A percentile compares a stretch with the other conserved stretches of the same genome.
Conservation (phyloP, 305 asterid genomes). For the Fraxinus paxiana region DNA sequence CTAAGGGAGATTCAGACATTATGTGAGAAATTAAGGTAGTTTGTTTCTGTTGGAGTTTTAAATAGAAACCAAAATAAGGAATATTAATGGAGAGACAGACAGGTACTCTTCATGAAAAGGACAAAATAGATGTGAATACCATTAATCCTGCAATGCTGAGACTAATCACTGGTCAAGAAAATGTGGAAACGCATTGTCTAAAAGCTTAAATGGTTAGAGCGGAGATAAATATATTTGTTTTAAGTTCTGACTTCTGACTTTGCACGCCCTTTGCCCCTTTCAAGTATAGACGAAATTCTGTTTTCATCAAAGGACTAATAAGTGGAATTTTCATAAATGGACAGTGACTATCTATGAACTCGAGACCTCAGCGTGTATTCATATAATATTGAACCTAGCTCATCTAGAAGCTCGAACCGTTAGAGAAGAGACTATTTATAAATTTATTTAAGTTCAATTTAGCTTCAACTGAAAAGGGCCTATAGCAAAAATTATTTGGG, state of each 20-base stretch:
- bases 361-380: not conserved
- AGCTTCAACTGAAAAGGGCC: not conserved
- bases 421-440: not conserved
- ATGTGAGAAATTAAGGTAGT: constrained; percentile 20
- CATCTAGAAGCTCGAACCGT: not conserved
- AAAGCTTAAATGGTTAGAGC: not conserved
- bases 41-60: constrained; percentile 16
- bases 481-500: not conserved
- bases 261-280: not conserved
- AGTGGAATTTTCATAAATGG: not conserved
- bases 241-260: not conserved
- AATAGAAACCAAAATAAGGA: constrained; percentile 28
- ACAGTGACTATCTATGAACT: not conserved
- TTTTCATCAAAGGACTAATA: not conserved
- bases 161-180: constrained; percentile 26
- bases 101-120: constrained; percentile 15
- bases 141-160: constrained; percentile 27
- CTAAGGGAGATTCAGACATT: constrained; percentile 40
- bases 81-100: not conserved
- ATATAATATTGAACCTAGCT: not conserved
- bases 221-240: not conserved
- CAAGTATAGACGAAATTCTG: not conserved
- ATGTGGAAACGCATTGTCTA: not conserved
- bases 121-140: constrained; percentile 21
- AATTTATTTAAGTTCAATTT: not conserved